Base-by-base conservation (phyloP, 306 rosid species). In the Canavalia ensiformis region DNA sequence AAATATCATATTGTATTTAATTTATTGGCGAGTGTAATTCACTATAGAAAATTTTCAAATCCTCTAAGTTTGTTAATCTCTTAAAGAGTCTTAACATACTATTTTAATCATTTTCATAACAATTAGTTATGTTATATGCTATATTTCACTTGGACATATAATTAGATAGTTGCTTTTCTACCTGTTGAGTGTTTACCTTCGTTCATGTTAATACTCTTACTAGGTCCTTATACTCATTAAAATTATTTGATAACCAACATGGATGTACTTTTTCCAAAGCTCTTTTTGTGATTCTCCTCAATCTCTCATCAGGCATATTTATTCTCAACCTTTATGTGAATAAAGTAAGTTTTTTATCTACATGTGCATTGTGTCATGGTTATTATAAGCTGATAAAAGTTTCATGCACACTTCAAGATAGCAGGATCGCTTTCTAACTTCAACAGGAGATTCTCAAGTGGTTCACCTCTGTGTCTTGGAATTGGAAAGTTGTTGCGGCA, bases 291-390 rank as follows among this genome's bases (percentile, higher is more conserved):
- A 85, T 88, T 54, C 94, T 95, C 86, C 88, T 94, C 60, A 68
- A 88, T 81, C 83, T 88, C 86, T 89, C 94, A 4, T 91, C 97
- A 72, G 34, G 84, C 88, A 85, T 91, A 85, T 88, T 92, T 70
- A 73, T 84, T 82, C 97, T 91, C 72, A 98, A 95, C 83, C 95
- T 95, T 81, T 91, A 98, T 73, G 94, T 85, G 34, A 95, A 95
- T 87, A 79, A 79, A 46, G 99, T 95, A 85, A 88, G 95, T 80
- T 80, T 57, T 62, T 81, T 77, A 56, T 77, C 77, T 79, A 54
- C 75, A n/a, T 39, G 50, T 50, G n/a, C 60, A 28, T 86, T 62
- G 28, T 4, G 28, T 12, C 52, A 4, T 71, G 67, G 44, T 83
- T 82, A 57, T 72, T 42, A 42, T 28, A 75, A 72, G 68, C 72